Evolutionary conservation across 768 basidiomycete species (phyloP).

Genomic region (Mycena latifolia): DNA sequence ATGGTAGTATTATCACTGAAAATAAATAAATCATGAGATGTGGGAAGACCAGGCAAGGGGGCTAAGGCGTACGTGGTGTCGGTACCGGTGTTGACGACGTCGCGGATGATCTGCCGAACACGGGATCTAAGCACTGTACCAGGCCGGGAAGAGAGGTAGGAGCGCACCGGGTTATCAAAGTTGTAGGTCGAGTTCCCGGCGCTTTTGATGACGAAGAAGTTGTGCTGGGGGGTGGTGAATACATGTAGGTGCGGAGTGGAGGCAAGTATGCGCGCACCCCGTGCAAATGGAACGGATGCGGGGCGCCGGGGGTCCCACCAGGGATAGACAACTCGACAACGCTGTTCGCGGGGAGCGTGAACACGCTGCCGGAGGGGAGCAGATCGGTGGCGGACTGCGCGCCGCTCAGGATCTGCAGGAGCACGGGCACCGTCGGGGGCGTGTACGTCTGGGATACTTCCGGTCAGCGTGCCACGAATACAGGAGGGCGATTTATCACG

Average conservation of each 20-base stretch:
- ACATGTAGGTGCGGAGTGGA: too few species aligned
- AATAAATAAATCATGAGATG: background rate
- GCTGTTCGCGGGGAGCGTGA: too few species aligned
- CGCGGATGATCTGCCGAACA: slow-evolving; percentile 51
- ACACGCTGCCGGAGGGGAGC: too few species aligned
- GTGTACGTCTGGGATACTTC: too few species aligned
- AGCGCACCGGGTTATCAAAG: slow-evolving; percentile 57
- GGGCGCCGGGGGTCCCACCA: slow-evolving; percentile 49
- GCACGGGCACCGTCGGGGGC: slow-evolving; percentile 41
- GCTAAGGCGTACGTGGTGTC: slow-evolving; percentile 22
- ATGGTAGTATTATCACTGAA: slow-evolving; percentile 50
- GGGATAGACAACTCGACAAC: slow-evolving; percentile 62
- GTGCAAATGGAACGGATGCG: slow-evolving; percentile 49
- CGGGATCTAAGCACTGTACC: background rate
- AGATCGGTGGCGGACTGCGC: too few species aligned
- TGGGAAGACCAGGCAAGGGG: too few species aligned
- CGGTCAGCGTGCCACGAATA: too few species aligned
- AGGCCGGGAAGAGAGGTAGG: background rate
- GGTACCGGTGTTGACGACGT: slow-evolving; percentile 59
- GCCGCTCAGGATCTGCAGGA: too few species aligned
- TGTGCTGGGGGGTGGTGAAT: too few species aligned
- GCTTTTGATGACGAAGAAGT: too few species aligned
- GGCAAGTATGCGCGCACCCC: slow-evolving; percentile 40
- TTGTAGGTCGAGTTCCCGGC: too few species aligned
- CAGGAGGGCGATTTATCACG: background rate